Conservation (phyloP, 169 alveolate species). For the Eimeria zaria region DNA sequence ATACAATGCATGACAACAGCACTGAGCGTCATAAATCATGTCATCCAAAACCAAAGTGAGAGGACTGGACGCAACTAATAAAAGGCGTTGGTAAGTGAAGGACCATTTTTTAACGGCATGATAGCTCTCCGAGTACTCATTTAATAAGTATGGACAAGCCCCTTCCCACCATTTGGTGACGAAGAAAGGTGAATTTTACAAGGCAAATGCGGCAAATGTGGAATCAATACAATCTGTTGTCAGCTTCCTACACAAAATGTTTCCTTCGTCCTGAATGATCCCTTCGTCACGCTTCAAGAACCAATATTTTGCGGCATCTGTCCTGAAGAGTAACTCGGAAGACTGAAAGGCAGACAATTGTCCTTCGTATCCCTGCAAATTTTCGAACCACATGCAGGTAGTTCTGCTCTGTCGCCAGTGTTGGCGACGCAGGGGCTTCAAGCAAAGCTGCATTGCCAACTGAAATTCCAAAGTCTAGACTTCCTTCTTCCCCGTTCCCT, state of each 20-base stretch:
- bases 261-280: constrained; percentile 28
- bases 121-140: too few relatives aligned
- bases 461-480: background rate
- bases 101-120: too few relatives aligned
- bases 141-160: too few relatives aligned
- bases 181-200: too few relatives aligned
- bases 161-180: too few relatives aligned
- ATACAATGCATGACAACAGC: too few relatives aligned
- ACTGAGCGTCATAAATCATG: too few relatives aligned
- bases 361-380: background rate
- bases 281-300: background rate
- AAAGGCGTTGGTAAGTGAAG: too few relatives aligned
- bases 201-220: background rate
- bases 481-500: background rate
- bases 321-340: background rate
- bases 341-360: background rate
- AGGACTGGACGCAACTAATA: too few relatives aligned
- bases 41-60: too few relatives aligned
- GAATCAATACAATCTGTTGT: constrained; percentile 69
- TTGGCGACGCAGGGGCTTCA: background rate
- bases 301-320: background rate
- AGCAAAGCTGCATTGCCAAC: background rate
- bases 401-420: background rate
- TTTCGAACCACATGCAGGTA: background rate
- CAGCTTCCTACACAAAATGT: constrained; percentile 50